These are phyloP conservation scores for Auricularia sp. DNA, from an alignment of 768 basidiomycete species.

Conservation along the genomic window DNA sequence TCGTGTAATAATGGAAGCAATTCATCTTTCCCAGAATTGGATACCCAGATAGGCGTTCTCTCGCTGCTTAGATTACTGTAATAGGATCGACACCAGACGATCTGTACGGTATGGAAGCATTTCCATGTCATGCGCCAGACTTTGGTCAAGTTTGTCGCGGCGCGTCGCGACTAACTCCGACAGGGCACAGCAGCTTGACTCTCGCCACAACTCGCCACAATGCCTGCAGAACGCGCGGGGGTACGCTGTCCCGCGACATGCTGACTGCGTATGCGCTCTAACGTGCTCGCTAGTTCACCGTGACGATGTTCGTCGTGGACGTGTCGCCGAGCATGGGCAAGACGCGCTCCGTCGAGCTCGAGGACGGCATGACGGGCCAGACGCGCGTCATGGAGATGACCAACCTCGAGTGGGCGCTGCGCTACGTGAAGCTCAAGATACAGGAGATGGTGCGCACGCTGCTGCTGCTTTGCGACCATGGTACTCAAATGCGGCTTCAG, in stretches of 20 bases:
- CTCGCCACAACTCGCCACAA: no score
- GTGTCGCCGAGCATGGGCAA: conserved; percentile 78
- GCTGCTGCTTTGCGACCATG: not conserved
- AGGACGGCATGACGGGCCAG: conserved; percentile 43
- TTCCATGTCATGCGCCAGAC: no score
- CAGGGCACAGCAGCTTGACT: no score
- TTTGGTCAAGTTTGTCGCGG: no score
- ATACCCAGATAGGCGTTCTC: no score
- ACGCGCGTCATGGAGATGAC: conserved; percentile 47
- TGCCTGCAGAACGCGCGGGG: no score
- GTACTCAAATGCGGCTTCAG: conserved; percentile 28
- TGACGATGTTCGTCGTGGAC: conserved; percentile 85
- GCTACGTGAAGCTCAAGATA: conserved; percentile 82
- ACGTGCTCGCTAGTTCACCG: conserved; percentile 49
- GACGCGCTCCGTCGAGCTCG: conserved; percentile 43
- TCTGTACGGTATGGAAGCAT: no score
- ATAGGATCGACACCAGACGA: no score
- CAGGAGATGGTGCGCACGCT: conserved; percentile 69
- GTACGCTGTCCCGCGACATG: no score
- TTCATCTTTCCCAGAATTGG: not conserved
- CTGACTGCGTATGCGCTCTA: no score
- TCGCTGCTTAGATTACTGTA: no score
- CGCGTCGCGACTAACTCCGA: no score
- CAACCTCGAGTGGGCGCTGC: conserved; percentile 71
- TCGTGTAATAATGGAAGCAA: not conserved